These are phyloP conservation scores for Amanita rimosa DNA, from an alignment of 768 basidiomycete species.

Conservation along the genomic window DNA sequence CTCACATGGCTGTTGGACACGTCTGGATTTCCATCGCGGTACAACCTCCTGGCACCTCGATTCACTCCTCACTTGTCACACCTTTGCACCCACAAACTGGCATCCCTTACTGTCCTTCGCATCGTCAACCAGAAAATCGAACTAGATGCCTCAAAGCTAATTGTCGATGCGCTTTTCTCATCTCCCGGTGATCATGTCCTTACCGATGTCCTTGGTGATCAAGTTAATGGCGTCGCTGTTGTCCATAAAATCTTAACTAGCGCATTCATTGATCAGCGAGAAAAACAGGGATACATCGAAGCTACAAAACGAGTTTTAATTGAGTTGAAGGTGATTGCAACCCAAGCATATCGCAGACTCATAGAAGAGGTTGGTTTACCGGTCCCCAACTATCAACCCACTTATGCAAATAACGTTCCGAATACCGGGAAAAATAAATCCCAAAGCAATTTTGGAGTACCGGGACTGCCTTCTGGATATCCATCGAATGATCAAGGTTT, in stretches of 20 bases:
- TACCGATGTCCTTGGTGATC: conserved; percentile 90
- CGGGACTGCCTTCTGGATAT: conserved; percentile 70
- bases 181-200: conserved; percentile 84
- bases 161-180: conserved; percentile 86
- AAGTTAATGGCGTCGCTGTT: conserved; percentile 91
- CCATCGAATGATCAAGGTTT: conserved; percentile 76
- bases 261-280: conserved; percentile 64
- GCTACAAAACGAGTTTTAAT: conserved; percentile 86
- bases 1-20: conserved; percentile 96
- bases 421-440: conserved; percentile 52
- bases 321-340: conserved; percentile 86
- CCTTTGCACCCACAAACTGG: conserved; percentile 95
- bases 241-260: conserved; percentile 89
- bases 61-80: conserved; percentile 96
- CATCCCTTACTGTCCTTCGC: conserved; percentile 87
- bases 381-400: conserved; percentile 78
- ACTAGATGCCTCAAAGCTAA: conserved; percentile 73
- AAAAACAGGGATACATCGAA: conserved; percentile 64
- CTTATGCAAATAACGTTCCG: conserved; percentile 54
- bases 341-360: conserved; percentile 86
- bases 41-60: conserved; percentile 86
- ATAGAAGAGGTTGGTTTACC: conserved; percentile 93
- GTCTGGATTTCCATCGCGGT: conserved; percentile 91
- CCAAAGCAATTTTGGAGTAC: conserved; percentile 52
- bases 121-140: conserved; percentile 97